Evolutionary conservation across 257 asterid genomes (phyloP).

Genomic region (Penstemon eatonii): DNA sequence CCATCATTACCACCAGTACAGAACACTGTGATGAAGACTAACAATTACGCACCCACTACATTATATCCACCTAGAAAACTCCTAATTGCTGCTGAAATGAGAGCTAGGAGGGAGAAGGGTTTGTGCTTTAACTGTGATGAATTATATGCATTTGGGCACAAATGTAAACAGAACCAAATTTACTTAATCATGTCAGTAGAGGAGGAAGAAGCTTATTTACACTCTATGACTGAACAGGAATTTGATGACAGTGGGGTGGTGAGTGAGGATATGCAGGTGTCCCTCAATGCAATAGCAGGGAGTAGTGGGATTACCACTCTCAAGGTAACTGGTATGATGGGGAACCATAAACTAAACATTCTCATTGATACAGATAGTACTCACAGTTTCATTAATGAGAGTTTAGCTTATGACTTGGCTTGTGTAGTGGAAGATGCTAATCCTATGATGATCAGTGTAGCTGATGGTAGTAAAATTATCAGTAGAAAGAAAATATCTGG

Average conservation of each 20-base stretch:
- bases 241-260: neutral
- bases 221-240: neutral
- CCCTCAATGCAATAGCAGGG: neutral
- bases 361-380: neutral
- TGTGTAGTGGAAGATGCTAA: neutral
- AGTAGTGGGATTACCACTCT: neutral
- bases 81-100: neutral
- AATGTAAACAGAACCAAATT: neutral
- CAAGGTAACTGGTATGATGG: neutral
- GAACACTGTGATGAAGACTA: too few relatives aligned
- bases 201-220: neutral
- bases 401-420: neutral
- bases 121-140: neutral
- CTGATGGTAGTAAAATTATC: neutral
- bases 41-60: too few relatives aligned
- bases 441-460: neutral
- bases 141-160: neutral
- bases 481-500: neutral
- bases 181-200: neutral
- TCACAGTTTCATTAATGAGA: neutral
- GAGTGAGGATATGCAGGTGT: neutral
- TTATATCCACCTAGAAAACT: neutral
- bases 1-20: too few relatives aligned
- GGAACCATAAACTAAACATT: neutral
- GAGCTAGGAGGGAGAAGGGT: neutral